Conservation (phyloP, 78 protist genomes). For the Acrasis kona region DNA sequence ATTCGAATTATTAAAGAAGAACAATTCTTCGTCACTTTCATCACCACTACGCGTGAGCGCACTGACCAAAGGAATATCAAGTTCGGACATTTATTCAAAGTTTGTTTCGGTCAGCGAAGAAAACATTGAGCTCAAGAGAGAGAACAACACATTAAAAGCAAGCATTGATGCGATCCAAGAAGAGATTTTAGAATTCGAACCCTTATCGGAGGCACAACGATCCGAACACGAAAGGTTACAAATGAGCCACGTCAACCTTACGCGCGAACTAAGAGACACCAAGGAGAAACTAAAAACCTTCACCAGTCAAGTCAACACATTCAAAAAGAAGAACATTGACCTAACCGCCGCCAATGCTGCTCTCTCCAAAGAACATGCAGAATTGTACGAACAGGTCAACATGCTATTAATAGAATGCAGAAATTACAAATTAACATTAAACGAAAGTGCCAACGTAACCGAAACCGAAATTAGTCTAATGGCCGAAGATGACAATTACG, state of each 20-base stretch:
- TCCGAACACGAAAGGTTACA: neutral
- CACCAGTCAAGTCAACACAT: neutral
- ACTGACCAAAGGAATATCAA: neutral
- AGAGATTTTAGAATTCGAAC: neutral
- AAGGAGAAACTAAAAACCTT: neutral
- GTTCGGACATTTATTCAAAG: neutral
- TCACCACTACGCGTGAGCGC: neutral
- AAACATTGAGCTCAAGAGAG: neutral
- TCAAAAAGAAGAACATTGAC: neutral
- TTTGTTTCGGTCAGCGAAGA: neutral
- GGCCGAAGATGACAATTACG: no score
- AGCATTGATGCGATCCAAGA: neutral
- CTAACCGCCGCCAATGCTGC: neutral
- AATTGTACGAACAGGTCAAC: neutral
- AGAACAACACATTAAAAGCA: neutral
- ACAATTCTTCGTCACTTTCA: no score
- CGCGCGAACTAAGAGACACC: neutral
- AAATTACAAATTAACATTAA: neutral
- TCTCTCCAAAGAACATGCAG: neutral
- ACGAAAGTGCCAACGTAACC: neutral
- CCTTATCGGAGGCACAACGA: neutral
- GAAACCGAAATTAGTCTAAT: neutral
- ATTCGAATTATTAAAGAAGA: no score
- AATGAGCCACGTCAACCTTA: neutral
- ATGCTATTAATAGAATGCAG: neutral